Base-by-base conservation (phyloP, 768 basidiomycete species). In the Ramaria sp. region DNA sequence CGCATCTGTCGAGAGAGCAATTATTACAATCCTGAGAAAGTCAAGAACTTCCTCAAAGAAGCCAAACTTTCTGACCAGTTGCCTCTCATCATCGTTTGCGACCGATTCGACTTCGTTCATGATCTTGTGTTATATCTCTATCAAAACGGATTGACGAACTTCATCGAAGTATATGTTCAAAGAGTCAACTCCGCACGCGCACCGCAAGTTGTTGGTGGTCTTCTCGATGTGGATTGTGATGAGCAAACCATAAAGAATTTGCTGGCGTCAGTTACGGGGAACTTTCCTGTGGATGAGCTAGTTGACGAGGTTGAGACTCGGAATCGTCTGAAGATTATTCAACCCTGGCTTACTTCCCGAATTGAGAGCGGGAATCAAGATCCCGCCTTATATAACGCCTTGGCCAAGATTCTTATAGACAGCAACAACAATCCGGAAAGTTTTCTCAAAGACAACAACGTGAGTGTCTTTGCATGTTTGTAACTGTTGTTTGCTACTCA, bases 21-120 rank as follows among this genome's bases (percentile, higher is more conserved):
- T 71, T 76, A 75, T 71, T 98, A 98, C 78, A 97, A 94, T 69
- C 90, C 96, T 1, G 96, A 99, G 75, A 99, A 99, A 71, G 96
- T 98, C 79, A 98, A 99, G 78, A 99, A 99, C 72, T 98, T 97
- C 85, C 82, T 97, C 68, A 97, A 97, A 70, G 96, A 99, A 66
- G 94, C 96, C 63, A 94, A 96, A 64, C 83, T 99, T 27, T 72
- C 83, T 36, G 96, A 98, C 66, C 96, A 98, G 66, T 82, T 99
- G 36, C 96, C 96, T 3, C 83, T 99, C 61, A 99, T 98, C 75
- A 98, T 99, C 60, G 96, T 99, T 63, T 98, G 96, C 78, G 96
- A 99, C 67, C 92, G 96, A 37, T 99, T 98, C 77, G 95, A 96
- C 76, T 98, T 97, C 63, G 95, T 99, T 10, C 96, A 99, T 67